Conservation (phyloP, 257 asterid genomes). For the Nicotiana tabacum region DNA sequence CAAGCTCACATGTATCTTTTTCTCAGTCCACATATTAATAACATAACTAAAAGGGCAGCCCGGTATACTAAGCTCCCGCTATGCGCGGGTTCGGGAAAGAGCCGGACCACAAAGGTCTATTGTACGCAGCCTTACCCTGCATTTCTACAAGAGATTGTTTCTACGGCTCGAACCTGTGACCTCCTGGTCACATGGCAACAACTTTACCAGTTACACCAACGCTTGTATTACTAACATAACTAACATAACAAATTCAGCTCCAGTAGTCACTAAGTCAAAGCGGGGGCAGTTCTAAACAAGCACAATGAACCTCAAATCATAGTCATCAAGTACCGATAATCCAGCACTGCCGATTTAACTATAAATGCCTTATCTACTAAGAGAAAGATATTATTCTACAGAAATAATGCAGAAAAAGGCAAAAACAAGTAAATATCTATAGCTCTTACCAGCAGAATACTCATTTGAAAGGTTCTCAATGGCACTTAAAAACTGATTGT, state of each 20-base stretch:
- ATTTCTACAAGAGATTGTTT: no score
- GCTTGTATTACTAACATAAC: background rate
- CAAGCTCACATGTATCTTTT: background rate
- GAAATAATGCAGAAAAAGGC: background rate
- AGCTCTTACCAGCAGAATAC: constrained; percentile 52
- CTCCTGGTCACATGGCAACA: no score
- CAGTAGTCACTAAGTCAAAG: background rate
- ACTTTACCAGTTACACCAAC: no score
- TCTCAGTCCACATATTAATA: background rate
- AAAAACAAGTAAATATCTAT: constrained; percentile 1
- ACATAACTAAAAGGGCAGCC: background rate
- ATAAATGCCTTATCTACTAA: background rate
- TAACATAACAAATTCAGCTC: background rate
- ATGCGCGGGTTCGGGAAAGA: no score
- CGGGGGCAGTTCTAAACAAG: background rate
- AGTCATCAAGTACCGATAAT: background rate
- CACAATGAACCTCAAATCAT: background rate
- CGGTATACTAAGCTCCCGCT: no score
- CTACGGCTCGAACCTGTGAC: no score
- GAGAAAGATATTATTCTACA: background rate
- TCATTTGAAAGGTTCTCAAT: constrained; percentile 48
- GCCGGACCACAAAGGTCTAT: no score
- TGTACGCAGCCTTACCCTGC: no score
- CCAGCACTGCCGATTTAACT: background rate
- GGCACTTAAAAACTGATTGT: constrained; percentile 41